Base-by-base conservation (phyloP, 2,329 filamentous ascomycete species). In the Colletotrichum lentis region DNA sequence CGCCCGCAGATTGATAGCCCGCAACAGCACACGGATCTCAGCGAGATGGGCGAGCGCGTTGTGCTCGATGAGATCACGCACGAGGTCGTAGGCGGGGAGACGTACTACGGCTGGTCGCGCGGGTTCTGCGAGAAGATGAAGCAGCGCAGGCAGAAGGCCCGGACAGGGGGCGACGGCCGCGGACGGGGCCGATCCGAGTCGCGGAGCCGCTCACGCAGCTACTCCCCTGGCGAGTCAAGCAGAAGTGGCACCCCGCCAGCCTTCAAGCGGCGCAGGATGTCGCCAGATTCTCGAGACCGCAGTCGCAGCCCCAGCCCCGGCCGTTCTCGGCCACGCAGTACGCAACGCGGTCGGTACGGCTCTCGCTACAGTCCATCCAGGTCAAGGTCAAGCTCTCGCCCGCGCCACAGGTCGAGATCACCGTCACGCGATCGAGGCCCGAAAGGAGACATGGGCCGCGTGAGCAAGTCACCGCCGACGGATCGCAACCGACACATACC, bases 81-180 rank as follows among this genome's bases (percentile, higher is more conserved):
- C 0, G 87, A 91, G 3, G 79, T 90, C 2, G 76, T 89, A 7
- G 83, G 84, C 7, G 90, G 89, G 1, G 89, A 92, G 70, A 92
- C 91, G 0, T 96, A 96, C 77, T 96, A 96, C 75, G 94, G 93
- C 69, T 97, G 94, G 94, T 95, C 93, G 5, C 85, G 87, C 46
- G 82, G 83, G 1, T 96, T 97, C 72, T 96, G 92, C 76, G 84
- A 92, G 72, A 91, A 91, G 74, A 96, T 96, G 91, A 93, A 90
- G 78, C 80, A 83, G 58, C 82, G 85, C 44, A 78, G 76, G 35
- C 80, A 76, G 52, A 81, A 79, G 63, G 72, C 72, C 14, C 72
- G 67, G 56, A 71, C 37, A 16, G 63, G 69, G 5, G 71, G 69
- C 5, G 69, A 71, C n/a, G 72, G 71, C 73, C 56, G 73, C 18